Evolutionary conservation across 2,329 filamentous ascomycete genomes (phyloP).

Genomic region (Cladosporium sp.): DNA sequence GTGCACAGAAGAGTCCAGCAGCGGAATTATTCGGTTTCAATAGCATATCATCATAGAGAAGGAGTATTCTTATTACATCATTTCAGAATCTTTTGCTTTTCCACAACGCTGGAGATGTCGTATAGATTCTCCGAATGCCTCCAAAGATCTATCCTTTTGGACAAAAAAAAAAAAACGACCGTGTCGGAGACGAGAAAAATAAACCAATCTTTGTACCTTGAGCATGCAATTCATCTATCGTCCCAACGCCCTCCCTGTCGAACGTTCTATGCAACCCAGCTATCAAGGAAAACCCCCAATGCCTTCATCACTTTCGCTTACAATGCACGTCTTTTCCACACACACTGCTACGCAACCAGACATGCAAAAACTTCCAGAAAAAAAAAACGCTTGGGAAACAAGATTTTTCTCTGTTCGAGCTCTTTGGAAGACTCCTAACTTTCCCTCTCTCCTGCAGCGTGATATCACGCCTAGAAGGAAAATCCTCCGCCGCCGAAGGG

Average conservation of each 20-base stretch:
- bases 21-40: neutral
- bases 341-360: neutral
- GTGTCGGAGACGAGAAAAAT: neutral
- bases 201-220: neutral
- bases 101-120: neutral
- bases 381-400: neutral
- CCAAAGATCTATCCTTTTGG: too few species aligned
- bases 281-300: neutral
- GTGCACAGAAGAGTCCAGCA: neutral
- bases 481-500: constrained; percentile 25
- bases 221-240: neutral
- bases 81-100: neutral
- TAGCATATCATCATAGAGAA: neutral
- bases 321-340: neutral
- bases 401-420: neutral
- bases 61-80: neutral
- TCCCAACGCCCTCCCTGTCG: neutral
- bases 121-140: neutral
- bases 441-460: neutral
- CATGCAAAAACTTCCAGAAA: neutral
- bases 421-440: neutral
- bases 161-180: neutral
- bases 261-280: neutral
- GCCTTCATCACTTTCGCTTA: neutral
- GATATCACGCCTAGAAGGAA: constrained; percentile 11